These are phyloP conservation scores for Strigomonas oncopelti DNA, from an alignment of 208 protist species.

Conservation along the genomic window DNA sequence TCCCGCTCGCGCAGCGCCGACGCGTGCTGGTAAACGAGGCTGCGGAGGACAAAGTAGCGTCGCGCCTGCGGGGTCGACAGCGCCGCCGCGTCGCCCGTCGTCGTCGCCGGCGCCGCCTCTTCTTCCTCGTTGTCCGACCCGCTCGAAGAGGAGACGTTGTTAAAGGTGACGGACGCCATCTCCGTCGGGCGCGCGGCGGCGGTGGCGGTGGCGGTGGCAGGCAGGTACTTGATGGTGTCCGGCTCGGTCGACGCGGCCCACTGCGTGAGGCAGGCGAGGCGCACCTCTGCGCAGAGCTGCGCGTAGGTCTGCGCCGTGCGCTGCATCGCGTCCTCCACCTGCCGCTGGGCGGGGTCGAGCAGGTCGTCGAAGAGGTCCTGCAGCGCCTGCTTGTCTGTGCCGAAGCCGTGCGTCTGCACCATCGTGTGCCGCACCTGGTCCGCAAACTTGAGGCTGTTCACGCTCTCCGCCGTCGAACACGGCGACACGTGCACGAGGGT, in stretches of 20 bases:
- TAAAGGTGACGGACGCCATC: not conserved
- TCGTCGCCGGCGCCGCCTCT: not conserved
- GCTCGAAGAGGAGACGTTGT: slow-evolving; percentile 1
- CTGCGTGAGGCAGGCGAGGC: slow-evolving; percentile 44
- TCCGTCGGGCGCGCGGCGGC: not conserved
- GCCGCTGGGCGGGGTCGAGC: slow-evolving; percentile 58
- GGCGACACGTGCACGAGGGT: slow-evolving; percentile 80
- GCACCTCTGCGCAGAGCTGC: slow-evolving; percentile 74
- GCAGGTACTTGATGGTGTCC: slow-evolving; percentile 1
- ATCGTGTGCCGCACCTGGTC: slow-evolving; percentile 79
- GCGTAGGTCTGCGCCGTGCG: slow-evolving; percentile 39
- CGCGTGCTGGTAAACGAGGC: slow-evolving; percentile 30
- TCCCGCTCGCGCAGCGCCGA: slow-evolving; percentile 26
- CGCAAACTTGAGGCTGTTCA: slow-evolving; percentile 78
- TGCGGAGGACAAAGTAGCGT: slow-evolving; percentile 23
- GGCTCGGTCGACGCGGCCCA: slow-evolving; percentile 5
- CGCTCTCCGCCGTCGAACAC: slow-evolving; percentile 55
- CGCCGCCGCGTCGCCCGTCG: not conserved
- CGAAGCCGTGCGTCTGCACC: slow-evolving; percentile 60
- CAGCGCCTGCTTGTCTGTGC: slow-evolving; percentile 48
- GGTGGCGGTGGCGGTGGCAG: not conserved
- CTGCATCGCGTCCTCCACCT: slow-evolving; percentile 43
- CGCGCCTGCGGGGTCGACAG: not conserved
- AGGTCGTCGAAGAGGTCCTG: slow-evolving; percentile 73
- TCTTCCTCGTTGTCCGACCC: not conserved